phyloP scores from a whole-genome alignment of 768 basidiomycete genomes.

The Gymnopilus junonius region DNA sequence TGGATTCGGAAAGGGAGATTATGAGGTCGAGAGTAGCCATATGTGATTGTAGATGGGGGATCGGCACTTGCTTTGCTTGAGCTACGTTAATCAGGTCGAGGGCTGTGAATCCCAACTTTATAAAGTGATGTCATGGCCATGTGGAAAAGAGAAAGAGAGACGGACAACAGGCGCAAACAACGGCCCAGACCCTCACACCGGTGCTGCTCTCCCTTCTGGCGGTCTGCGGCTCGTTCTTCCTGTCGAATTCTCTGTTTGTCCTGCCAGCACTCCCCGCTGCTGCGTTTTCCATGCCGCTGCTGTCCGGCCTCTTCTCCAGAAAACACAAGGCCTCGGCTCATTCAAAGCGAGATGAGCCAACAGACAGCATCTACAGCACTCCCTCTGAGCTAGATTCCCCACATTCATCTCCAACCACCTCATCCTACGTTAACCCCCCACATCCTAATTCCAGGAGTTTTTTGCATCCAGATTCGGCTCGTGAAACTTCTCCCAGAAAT shows the following conservation, averaged over 20 bases:
- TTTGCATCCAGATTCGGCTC: slow-evolving; percentile 27
- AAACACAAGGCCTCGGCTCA: slow-evolving; percentile 37
- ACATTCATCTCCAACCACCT: slow-evolving; percentile 36
- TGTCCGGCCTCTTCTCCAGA: slow-evolving; percentile 42
- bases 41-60: background rate
- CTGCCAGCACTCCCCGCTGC: background rate
- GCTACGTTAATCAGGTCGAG: background rate
- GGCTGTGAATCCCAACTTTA: background rate
- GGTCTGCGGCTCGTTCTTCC: slow-evolving; percentile 18
- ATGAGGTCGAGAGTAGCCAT: background rate
- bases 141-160: slow-evolving; percentile 3
- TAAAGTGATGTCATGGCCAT: slow-evolving; percentile 1
- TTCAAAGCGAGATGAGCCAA: slow-evolving; percentile 22
- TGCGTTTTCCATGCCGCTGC: slow-evolving; percentile 36
- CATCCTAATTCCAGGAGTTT: slow-evolving; percentile 35
- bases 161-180: slow-evolving; percentile 24
- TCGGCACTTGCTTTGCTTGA: background rate
- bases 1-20: background rate
- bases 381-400: slow-evolving; percentile 27
- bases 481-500: slow-evolving; percentile 19
- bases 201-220: slow-evolving; percentile 13
- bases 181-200: slow-evolving; percentile 17
- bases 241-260: background rate
- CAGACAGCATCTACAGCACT: slow-evolving; percentile 20
- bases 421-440: slow-evolving; percentile 37